Percentiles rank a stretch among this genome's conserved stretches.
Evolutionary conservation across 179 eudicot species (phyloP).

Genomic region (Spinacia oleracea): DNA sequence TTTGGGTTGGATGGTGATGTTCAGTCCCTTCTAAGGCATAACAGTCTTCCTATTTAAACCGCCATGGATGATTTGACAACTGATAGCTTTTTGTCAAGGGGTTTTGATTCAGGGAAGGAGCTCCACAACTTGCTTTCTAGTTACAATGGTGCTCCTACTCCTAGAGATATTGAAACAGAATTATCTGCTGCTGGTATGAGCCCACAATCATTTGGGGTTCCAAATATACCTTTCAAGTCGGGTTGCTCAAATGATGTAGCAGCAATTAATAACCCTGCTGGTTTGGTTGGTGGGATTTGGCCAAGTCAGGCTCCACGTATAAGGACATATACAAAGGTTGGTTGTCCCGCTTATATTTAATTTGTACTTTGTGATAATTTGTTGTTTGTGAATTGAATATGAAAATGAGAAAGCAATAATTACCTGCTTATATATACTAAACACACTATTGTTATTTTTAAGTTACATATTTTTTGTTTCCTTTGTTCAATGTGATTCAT

Average conservation of each 20-base stretch:
- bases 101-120: slow-evolving; percentile 84
- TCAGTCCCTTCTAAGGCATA: slow-evolving; percentile 63
- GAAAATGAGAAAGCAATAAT: no score
- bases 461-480: no score
- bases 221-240: slow-evolving; percentile 68
- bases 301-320: slow-evolving; percentile 78
- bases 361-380: neutral
- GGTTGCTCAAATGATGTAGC: slow-evolving; percentile 72
- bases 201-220: slow-evolving; percentile 80
- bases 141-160: slow-evolving; percentile 59
- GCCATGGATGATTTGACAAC: slow-evolving; percentile 67
- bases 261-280: slow-evolving; percentile 63
- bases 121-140: slow-evolving; percentile 68
- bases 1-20: slow-evolving; percentile 73
- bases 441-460: no score
- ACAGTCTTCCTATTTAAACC: slow-evolving; percentile 53
- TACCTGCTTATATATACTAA: no score
- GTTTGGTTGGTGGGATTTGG: slow-evolving; percentile 72
- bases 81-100: slow-evolving; percentile 89
- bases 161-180: slow-evolving; percentile 78
- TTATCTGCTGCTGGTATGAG: slow-evolving; percentile 74
- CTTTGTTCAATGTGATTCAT: no score
- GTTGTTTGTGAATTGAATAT: neutral
- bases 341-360: slow-evolving; percentile 15
- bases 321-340: slow-evolving; percentile 96